Conservation (phyloP, 2,329 filamentous ascomycete species). For the Monosporascus sp. region DNA sequence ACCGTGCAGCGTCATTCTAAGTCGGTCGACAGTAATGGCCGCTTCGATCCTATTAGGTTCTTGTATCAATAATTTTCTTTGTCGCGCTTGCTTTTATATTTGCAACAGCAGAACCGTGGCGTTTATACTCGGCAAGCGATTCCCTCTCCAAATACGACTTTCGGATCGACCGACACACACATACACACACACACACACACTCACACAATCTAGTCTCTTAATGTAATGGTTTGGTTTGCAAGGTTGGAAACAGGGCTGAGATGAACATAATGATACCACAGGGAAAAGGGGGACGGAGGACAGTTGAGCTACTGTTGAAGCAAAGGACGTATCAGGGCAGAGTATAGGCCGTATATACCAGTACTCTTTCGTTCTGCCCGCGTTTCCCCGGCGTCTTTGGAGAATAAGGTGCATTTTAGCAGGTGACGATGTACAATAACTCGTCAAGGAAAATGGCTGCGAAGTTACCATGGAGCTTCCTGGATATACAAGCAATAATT, state of each 20-base stretch:
- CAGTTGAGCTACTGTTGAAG: background rate
- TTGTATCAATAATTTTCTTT: background rate
- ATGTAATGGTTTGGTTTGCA: background rate
- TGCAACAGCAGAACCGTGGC: background rate
- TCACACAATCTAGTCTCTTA: background rate
- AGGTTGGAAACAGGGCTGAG: background rate
- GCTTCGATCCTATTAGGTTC: background rate
- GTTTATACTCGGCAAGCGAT: background rate
- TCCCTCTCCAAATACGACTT: background rate
- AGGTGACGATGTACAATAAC: no score
- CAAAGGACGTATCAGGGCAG: no score
- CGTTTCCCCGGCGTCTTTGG: no score
- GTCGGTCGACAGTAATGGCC: background rate
- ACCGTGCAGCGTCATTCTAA: background rate
- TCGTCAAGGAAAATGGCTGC: no score
- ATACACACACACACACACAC: background rate
- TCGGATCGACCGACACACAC: background rate
- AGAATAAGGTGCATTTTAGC: no score
- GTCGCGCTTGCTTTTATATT: background rate
- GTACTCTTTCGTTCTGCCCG: no score
- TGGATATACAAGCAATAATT: no score
- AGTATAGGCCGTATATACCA: no score
- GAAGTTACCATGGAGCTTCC: no score
- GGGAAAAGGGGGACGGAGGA: background rate
- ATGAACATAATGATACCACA: background rate